A percentile compares a stretch with the other conserved stretches of the same genome.
These are phyloP conservation scores for Pseudogymnoascus sp. DNA, from an alignment of 2,329 filamentous ascomycete species.

Conservation along the genomic window DNA sequence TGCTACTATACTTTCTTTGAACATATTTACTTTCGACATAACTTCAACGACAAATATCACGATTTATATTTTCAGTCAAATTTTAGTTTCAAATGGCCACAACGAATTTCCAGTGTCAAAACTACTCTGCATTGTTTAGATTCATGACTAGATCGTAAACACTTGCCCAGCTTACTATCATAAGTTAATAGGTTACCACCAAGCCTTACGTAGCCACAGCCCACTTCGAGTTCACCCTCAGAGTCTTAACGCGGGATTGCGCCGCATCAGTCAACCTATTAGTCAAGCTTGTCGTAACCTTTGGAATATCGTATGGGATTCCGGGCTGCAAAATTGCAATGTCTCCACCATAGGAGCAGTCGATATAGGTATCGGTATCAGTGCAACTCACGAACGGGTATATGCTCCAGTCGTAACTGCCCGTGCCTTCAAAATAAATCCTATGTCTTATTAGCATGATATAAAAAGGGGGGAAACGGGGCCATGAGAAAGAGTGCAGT, in stretches of 20 bases:
- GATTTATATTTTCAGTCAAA: too few species aligned
- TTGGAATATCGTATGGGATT: not conserved
- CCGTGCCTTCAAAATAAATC: not conserved
- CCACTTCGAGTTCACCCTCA: not conserved
- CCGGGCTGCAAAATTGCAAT: not conserved
- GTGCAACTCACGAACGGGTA: not conserved
- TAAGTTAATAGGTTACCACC: too few species aligned
- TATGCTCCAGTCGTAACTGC: not conserved
- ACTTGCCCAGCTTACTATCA: not conserved
- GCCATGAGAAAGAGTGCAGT: not conserved
- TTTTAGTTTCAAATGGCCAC: conserved; percentile 2
- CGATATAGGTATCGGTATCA: not conserved
- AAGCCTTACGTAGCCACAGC: not conserved
- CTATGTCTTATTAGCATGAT: not conserved
- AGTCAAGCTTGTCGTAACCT: not conserved
- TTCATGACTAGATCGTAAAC: not conserved
- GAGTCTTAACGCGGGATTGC: not conserved
- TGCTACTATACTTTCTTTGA: conserved; percentile 1
- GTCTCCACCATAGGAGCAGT: not conserved
- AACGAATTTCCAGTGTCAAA: not conserved
- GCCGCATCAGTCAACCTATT: not conserved
- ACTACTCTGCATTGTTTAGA: not conserved
- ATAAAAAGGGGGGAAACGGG: not conserved
- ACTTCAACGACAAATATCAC: conserved; percentile 8
- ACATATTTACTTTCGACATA: conserved; percentile 5